phyloP scores from a whole-genome alignment of 441 rosid species.

The Pelargonium citronellum region DNA sequence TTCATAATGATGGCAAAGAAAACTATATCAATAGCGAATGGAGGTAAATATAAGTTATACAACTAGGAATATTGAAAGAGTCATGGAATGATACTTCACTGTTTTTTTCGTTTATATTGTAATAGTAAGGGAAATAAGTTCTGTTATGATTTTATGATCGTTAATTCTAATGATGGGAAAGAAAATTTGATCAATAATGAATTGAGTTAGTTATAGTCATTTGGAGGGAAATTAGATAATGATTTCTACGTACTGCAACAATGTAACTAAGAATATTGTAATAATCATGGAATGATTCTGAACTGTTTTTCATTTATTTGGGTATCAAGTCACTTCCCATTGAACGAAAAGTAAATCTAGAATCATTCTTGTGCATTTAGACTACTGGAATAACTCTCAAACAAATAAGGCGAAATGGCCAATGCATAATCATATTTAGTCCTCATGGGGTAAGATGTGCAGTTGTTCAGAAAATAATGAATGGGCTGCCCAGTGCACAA shows the following conservation, averaged over 20 bases:
- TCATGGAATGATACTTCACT: too few species aligned
- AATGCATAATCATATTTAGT: background rate
- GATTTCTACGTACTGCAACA: background rate
- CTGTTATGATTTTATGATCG: background rate
- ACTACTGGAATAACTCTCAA: background rate
- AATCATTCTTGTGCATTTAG: background rate
- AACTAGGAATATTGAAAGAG: too few species aligned
- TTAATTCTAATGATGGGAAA: conserved; percentile 8
- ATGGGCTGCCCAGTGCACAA: too few species aligned
- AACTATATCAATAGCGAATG: background rate
- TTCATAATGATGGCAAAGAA: background rate
- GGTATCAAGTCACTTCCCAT: background rate
- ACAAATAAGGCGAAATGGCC: background rate
- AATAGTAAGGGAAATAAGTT: background rate
- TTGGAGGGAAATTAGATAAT: too few species aligned
- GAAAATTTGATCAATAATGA: conserved; percentile 6
- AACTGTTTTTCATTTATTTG: background rate
- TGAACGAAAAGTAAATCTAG: background rate
- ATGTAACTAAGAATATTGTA: background rate
- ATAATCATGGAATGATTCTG: background rate
- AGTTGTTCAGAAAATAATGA: background rate
- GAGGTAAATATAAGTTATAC: background rate
- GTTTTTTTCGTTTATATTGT: too few species aligned
- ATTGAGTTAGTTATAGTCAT: background rate
- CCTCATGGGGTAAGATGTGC: background rate